Evolutionary conservation across 129 eudicot genomes (phyloP), one percentile per base, ranked within the genome.

Genomic region (Arctium lappa): DNA sequence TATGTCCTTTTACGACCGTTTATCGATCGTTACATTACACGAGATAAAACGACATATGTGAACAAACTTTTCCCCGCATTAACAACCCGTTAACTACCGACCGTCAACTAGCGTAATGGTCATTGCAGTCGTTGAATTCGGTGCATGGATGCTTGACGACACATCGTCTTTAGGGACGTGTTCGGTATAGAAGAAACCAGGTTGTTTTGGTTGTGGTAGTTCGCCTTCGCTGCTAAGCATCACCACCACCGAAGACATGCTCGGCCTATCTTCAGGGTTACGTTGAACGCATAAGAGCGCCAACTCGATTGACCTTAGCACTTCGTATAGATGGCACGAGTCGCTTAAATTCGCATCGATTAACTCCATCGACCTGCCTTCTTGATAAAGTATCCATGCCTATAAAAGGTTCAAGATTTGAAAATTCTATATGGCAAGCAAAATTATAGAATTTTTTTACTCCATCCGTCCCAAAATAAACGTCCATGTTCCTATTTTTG

Each of bases 251-350:
- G 87, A 48, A 9, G 87, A 81, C 94, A 88, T 90, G 71, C 33
- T 88, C 22, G 90, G 94, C 69, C 94, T 86, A n/a, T 88, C 91
- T 69, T 82, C 84, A 0, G 87, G 88, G 79, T 48, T 46, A 37
- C 88, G 87, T 74, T 90, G 94, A 11, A 84, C 91, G 37, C 94
- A 90, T 46, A 90, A 44, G 31, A 90, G 60, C 0, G 82, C 91
- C 4, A 90, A 13, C 31, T 88, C 87, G 30, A 82, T 82, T 72
- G 89, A 73, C 76, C 94, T 69, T 69, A 86, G n/a, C 78, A 88
- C 80, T 70, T 88, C 86, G 69, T 46, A 68, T 63, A 78, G 6
- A 62, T 80, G 71, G 39, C 80, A 82, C 0, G 89, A 86, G 18
- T 86, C 73, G 1, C 76, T 68, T 73, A 86, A 13, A 81, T 44